Conservation (phyloP, 202 grass and related monocot genomes). For the Alloteropsis angusta region DNA sequence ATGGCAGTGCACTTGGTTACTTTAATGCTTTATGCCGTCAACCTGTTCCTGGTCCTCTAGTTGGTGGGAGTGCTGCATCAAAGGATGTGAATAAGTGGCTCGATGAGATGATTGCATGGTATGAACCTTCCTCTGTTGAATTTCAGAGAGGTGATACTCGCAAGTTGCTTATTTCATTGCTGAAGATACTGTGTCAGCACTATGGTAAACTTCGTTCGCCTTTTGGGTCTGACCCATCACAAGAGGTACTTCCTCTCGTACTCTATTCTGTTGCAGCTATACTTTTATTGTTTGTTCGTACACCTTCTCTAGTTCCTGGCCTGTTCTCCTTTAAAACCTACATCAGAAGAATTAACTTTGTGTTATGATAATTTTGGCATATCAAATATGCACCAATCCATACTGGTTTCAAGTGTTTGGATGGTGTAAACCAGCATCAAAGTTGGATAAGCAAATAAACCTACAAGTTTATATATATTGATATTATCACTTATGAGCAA, state of each 20-base stretch:
- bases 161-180: constrained; percentile 79
- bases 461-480: neutral
- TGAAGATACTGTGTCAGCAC: constrained; percentile 90
- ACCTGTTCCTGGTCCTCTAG: constrained; percentile 82
- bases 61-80: constrained; percentile 71
- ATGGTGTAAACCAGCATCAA: neutral
- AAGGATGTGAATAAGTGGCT: constrained; percentile 98
- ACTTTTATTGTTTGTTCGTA: neutral
- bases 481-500: neutral
- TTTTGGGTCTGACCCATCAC: constrained; percentile 81
- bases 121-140: constrained; percentile 40
- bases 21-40: constrained; percentile 65
- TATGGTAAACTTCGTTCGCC: constrained; percentile 93
- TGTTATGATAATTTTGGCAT: neutral
- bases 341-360: constrained; percentile 2
- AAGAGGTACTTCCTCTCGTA: constrained; percentile 50
- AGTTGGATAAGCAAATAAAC: neutral
- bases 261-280: constrained; percentile 15
- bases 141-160: constrained; percentile 56
- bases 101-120: constrained; percentile 72
- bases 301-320: neutral
- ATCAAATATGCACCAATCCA: neutral
- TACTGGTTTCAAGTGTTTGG: neutral
- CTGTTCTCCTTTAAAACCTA: neutral
- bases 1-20: constrained; percentile 50